Evolutionary conservation across 768 basidiomycete species (phyloP).

Genomic region (Russula griseocarnosa): DNA sequence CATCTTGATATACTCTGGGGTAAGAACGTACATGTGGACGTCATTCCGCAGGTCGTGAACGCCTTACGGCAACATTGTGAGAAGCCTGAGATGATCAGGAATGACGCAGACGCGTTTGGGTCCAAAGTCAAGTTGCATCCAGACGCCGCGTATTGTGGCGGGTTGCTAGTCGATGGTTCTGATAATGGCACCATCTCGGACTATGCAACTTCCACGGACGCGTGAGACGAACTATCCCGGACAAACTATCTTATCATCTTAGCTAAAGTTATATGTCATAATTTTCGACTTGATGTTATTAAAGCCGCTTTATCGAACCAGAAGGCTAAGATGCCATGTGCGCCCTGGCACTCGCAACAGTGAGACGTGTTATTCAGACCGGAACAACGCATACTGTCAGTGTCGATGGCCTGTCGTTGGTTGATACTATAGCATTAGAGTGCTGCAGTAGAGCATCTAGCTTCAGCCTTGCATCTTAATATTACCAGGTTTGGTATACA

Average conservation of each 20-base stretch:
- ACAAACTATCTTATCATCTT: not conserved
- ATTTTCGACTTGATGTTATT: not conserved
- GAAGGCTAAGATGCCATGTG: not conserved
- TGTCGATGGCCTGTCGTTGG: no score
- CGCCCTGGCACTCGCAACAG: no score
- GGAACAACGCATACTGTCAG: no score
- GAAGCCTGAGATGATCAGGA: slow-evolving; percentile 34
- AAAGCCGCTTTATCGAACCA: not conserved
- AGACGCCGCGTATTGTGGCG: not conserved
- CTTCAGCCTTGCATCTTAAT: no score
- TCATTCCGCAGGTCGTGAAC: slow-evolving; percentile 68
- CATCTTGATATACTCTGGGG: slow-evolving; percentile 84
- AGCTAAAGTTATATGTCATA: not conserved
- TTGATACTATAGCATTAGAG: no score
- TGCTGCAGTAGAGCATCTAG: no score
- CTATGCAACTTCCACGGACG: slow-evolving; percentile 17
- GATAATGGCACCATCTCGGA: slow-evolving; percentile 13
- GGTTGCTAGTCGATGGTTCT: not conserved
- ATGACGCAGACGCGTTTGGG: slow-evolving; percentile 24
- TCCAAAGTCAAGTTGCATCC: not conserved
- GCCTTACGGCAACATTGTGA: slow-evolving; percentile 49
- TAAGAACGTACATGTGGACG: slow-evolving; percentile 62
- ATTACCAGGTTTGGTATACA: no score
- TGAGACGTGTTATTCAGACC: no score
- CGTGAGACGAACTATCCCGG: not conserved